Evolutionary conservation across 106 monocot genomes (phyloP).

Genomic region (Cymbidium sinense): DNA sequence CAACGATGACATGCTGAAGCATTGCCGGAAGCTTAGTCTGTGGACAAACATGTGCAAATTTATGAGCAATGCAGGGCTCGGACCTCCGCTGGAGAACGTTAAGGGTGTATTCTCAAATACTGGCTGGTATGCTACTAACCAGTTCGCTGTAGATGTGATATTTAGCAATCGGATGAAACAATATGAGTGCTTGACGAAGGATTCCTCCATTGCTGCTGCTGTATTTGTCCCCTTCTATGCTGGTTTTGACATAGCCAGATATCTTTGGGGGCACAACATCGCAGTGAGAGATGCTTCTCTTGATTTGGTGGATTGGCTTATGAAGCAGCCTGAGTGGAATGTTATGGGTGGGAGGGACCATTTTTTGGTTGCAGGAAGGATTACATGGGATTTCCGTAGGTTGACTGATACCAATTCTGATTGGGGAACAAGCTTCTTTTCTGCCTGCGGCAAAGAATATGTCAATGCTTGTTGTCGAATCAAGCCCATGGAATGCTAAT

Average conservation of each 20-base stretch:
- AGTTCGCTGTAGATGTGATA: slow-evolving; percentile 79
- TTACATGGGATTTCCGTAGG: slow-evolving; percentile 73
- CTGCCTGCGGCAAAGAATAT: slow-evolving; percentile 77
- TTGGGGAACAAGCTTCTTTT: slow-evolving; percentile 70
- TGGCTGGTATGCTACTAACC: slow-evolving; percentile 91
- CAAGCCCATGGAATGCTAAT: slow-evolving; percentile 57
- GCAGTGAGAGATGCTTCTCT: slow-evolving; percentile 59
- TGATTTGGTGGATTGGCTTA: slow-evolving; percentile 70
- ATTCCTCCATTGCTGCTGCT: slow-evolving; percentile 74
- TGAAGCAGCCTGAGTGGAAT: slow-evolving; percentile 66
- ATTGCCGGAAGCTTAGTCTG: slow-evolving; percentile 48
- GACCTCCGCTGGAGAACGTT: slow-evolving; percentile 52
- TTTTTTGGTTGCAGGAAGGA: slow-evolving; percentile 73
- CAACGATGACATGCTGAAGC: slow-evolving; percentile 59
- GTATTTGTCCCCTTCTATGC: slow-evolving; percentile 86
- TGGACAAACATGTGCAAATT: slow-evolving; percentile 89
- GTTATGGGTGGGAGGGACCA: slow-evolving; percentile 76
- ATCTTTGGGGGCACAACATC: slow-evolving; percentile 70
- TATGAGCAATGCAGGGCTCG: slow-evolving; percentile 60
- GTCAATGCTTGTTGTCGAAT: slow-evolving; percentile 64
- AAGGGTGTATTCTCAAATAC: slow-evolving; percentile 65
- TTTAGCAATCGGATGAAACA: slow-evolving; percentile 88
- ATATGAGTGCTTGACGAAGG: slow-evolving; percentile 75
- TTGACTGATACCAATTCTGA: slow-evolving; percentile 31
- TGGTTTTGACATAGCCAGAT: slow-evolving; percentile 71